These are phyloP conservation scores for Ceratocystis alfenasii DNA, from an alignment of 2,329 filamentous ascomycete species.

Conservation along the genomic window DNA sequence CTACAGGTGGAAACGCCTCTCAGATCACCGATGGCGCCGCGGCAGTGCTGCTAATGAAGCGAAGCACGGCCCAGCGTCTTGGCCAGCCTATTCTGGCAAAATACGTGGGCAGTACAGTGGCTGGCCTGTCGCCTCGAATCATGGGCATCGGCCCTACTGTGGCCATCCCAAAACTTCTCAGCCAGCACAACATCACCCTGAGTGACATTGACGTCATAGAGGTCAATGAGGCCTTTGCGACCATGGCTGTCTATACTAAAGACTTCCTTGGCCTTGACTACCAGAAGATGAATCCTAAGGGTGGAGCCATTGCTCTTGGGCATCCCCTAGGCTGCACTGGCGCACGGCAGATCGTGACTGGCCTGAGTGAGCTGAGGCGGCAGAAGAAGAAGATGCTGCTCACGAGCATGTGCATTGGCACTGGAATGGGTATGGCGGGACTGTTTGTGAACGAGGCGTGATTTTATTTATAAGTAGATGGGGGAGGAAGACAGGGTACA, in stretches of 20 bases:
- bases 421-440: slow-evolving; percentile 57
- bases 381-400: slow-evolving; percentile 82
- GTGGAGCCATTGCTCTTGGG: slow-evolving; percentile 71
- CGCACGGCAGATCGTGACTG: slow-evolving; percentile 73
- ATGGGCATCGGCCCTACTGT: slow-evolving; percentile 86
- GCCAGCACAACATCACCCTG: slow-evolving; percentile 63
- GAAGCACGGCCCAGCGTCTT: slow-evolving; percentile 73
- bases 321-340: slow-evolving; percentile 74
- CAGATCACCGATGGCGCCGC: slow-evolving; percentile 92
- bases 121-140: slow-evolving; percentile 80
- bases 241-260: slow-evolving; percentile 91
- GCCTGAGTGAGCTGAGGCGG: slow-evolving; percentile 70
- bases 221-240: slow-evolving; percentile 95
- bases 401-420: slow-evolving; percentile 79
- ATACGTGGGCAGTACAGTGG: slow-evolving; percentile 82
- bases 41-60: slow-evolving; percentile 85
- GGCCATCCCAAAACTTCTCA: slow-evolving; percentile 70
- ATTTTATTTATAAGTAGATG: not conserved
- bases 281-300: slow-evolving; percentile 68
- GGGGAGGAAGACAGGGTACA: not conserved
- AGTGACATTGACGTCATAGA: slow-evolving; percentile 83
- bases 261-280: slow-evolving; percentile 58
- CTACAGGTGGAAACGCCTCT: slow-evolving; percentile 84
- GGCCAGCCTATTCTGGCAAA: slow-evolving; percentile 89
- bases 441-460: slow-evolving; percentile 48